Percentiles rank a stretch among this genome's conserved stretches.
phyloP scores from a whole-genome alignment of 495 filamentous ascomycete species.

The Xylaria castorea region DNA sequence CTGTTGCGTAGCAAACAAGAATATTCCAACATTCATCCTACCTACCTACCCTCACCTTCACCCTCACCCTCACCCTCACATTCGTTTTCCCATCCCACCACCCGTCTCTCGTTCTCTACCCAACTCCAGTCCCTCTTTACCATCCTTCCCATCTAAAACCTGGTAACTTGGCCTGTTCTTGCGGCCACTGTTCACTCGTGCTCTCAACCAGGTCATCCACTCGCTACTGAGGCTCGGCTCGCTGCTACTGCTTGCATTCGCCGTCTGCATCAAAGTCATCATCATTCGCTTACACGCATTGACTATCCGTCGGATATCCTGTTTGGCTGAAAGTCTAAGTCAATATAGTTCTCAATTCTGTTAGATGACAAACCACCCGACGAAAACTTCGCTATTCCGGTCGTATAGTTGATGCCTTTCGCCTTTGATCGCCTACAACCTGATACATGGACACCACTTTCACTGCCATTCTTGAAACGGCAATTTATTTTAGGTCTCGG shows the following conservation, averaged over 20 bases:
- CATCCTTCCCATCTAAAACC: background rate
- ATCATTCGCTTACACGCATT: background rate
- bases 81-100: slow-evolving; percentile 30
- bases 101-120: slow-evolving; percentile 5
- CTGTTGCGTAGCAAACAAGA: slow-evolving; percentile 32
- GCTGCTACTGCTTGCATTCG: slow-evolving; percentile 7
- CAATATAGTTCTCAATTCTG: background rate
- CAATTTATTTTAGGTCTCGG: slow-evolving; percentile 22
- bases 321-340: background rate
- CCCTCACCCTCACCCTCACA: slow-evolving; percentile 31
- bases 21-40: slow-evolving; percentile 14
- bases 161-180: slow-evolving; percentile 14
- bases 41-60: slow-evolving; percentile 30
- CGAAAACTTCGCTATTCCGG: slow-evolving; percentile 26
- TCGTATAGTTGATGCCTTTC: slow-evolving; percentile 34
- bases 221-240: background rate
- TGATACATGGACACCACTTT: slow-evolving; percentile 33
- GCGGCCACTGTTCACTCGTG: background rate
- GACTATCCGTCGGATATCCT: background rate
- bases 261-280: background rate
- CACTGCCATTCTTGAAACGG: slow-evolving; percentile 29
- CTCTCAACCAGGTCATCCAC: background rate
- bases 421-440: slow-evolving; percentile 32
- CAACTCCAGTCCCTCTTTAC: slow-evolving; percentile 10
- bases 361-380: background rate